phyloP scores from a whole-genome alignment of 441 rosid species.

The Raphanus hybrid region DNA sequence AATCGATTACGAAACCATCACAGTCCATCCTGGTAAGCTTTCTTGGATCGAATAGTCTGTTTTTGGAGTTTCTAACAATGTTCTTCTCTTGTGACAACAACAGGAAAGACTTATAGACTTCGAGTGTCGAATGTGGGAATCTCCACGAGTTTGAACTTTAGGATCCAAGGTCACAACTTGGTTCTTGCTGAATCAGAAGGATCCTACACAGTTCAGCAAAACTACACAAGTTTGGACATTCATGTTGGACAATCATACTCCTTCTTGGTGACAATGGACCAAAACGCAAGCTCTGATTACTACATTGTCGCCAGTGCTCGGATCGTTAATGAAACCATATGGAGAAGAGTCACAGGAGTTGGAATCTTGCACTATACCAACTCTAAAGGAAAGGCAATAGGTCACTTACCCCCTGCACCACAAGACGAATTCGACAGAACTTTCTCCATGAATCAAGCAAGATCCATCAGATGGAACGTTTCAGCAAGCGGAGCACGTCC shows the following conservation, averaged over 20 bases:
- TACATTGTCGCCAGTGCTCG: conserved; percentile 97
- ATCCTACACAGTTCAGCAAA: conserved; percentile 85
- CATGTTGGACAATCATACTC: conserved; percentile 94
- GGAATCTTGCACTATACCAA: too few relatives aligned
- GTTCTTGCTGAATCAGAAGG: conserved; percentile 90
- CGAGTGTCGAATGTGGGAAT: conserved; percentile 92
- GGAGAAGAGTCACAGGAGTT: conserved; percentile 42
- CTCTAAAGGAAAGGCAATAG: too few relatives aligned
- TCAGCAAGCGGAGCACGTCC: too few relatives aligned
- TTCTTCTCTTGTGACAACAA: conserved; percentile 9
- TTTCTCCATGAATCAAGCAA: too few relatives aligned
- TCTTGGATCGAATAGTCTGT: conserved; percentile 1
- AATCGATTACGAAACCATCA: conserved; percentile 74
- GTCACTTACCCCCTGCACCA: too few relatives aligned
- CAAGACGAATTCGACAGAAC: too few relatives aligned
- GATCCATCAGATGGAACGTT: too few relatives aligned
- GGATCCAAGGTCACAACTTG: conserved; percentile 90
- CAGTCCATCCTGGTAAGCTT: conserved; percentile 82
- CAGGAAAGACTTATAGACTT: conserved; percentile 91
- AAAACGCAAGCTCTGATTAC: conserved; percentile 91
- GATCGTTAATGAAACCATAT: conserved; percentile 72
- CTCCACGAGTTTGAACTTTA: conserved; percentile 87
- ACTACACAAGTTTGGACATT: conserved; percentile 91
- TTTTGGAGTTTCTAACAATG: background rate
- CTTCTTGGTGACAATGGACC: conserved; percentile 90